These are phyloP conservation scores for Xanthoceras sorbifolium DNA, from an alignment of 345 rosid species.

Conservation along the genomic window DNA sequence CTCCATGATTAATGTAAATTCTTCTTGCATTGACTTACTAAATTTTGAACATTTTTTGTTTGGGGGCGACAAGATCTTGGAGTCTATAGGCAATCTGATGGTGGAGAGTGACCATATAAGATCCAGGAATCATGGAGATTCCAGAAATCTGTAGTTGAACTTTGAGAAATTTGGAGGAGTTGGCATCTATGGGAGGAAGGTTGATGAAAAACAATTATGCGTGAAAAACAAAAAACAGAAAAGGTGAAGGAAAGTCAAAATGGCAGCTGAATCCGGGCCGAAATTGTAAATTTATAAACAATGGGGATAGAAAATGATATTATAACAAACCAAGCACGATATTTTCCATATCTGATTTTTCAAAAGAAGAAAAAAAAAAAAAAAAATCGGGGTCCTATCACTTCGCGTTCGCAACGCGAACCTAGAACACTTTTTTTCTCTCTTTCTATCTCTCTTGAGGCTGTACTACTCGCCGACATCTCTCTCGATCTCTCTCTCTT, in stretches of 20 bases:
- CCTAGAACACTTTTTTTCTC: slow-evolving; percentile 4
- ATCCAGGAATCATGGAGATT: too few relatives aligned
- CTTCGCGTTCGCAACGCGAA: slow-evolving; percentile 16
- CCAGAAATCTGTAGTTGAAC: too few relatives aligned
- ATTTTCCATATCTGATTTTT: background rate
- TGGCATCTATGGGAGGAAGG: too few relatives aligned
- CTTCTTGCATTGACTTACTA: too few relatives aligned
- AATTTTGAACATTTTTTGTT: too few relatives aligned
- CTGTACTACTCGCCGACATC: slow-evolving; percentile 25
- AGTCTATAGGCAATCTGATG: too few relatives aligned
- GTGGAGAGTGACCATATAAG: too few relatives aligned
- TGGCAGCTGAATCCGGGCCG: background rate
- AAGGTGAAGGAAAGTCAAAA: background rate
- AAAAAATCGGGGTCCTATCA: background rate
- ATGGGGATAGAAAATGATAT: background rate
- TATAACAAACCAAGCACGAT: background rate
- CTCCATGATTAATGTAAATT: too few relatives aligned
- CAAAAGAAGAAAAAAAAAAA: background rate
- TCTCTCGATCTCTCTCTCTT: background rate
- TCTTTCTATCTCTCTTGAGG: slow-evolving; percentile 23
- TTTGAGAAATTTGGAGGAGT: too few relatives aligned
- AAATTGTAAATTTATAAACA: background rate
- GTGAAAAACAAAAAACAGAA: too few relatives aligned
- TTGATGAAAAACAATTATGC: too few relatives aligned
- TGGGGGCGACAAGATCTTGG: too few relatives aligned